Evolutionary conservation across 2,329 filamentous ascomycete species (phyloP).

Genomic region (Penicillium palitans): DNA sequence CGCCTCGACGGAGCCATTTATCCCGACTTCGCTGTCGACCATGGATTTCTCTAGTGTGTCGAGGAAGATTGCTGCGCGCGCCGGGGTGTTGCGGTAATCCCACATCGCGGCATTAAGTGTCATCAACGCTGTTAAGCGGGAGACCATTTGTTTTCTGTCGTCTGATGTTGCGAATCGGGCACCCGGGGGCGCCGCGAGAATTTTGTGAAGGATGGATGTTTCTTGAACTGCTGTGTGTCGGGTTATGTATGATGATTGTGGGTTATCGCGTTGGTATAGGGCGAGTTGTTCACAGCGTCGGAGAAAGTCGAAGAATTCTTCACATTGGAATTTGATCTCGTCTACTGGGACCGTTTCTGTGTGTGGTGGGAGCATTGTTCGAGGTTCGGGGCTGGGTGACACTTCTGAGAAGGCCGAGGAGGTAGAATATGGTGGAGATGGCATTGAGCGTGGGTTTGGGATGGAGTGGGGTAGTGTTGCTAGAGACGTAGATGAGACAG

Average conservation of each 20-base stretch:
- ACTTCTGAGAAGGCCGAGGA: slow-evolving; percentile 17
- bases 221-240: slow-evolving; percentile 33
- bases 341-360: slow-evolving; percentile 22
- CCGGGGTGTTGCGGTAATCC: slow-evolving; percentile 40
- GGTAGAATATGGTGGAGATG: slow-evolving; percentile 26
- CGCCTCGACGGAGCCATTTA: slow-evolving; percentile 42
- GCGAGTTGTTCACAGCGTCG: slow-evolving; percentile 41
- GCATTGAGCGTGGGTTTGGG: slow-evolving; percentile 17
- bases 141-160: slow-evolving; percentile 42
- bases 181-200: slow-evolving; percentile 36
- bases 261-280: slow-evolving; percentile 27
- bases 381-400: slow-evolving; percentile 7
- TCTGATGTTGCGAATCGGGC: slow-evolving; percentile 37
- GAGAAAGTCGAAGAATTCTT: slow-evolving; percentile 42
- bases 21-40: slow-evolving; percentile 37
- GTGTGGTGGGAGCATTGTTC: neutral
- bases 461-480: slow-evolving; percentile 2
- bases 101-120: slow-evolving; percentile 43
- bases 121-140: slow-evolving; percentile 38
- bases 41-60: slow-evolving; percentile 33
- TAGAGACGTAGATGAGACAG: slow-evolving; percentile 6
- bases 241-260: slow-evolving; percentile 17
- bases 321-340: slow-evolving; percentile 39
- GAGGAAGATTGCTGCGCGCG: slow-evolving; percentile 36
- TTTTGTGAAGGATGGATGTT: slow-evolving; percentile 33